Conservation (phyloP, 495 filamentous ascomycete species). For the Aspergillus ellipticus region DNA sequence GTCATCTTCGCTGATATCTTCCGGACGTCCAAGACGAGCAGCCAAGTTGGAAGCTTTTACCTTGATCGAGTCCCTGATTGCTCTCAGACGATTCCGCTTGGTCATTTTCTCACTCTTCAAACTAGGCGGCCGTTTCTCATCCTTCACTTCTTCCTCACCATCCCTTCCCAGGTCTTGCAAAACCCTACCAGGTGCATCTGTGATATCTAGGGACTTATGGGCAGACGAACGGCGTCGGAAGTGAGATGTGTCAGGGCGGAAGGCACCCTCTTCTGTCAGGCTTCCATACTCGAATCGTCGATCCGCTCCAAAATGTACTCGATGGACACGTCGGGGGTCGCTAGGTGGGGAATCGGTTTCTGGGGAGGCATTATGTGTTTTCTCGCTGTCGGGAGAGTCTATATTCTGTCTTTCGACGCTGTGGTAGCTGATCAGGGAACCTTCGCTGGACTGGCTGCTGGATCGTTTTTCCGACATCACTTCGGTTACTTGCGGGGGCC, state of each 20-base stretch:
- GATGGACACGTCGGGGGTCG: not conserved
- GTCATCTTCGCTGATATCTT: conserved; percentile 2
- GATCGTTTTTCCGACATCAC: not conserved
- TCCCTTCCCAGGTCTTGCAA: not conserved
- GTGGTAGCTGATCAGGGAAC: not conserved
- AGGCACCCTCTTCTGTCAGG: not conserved
- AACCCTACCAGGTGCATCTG: not conserved
- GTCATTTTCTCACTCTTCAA: not conserved
- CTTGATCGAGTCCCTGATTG: not conserved
- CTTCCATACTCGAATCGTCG: conserved; percentile 11
- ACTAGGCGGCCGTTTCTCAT: not conserved
- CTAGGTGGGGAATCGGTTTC: not conserved
- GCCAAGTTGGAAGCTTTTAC: not conserved
- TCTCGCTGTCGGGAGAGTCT: not conserved
- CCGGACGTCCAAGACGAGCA: conserved; percentile 8
- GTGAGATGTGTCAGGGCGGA: not conserved
- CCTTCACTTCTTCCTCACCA: not conserved
- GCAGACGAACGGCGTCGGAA: not conserved
- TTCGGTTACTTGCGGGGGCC: not conserved
- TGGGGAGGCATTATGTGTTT: not conserved
- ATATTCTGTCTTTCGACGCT: not conserved
- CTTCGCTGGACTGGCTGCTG: not conserved
- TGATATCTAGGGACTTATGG: conserved; percentile 8
- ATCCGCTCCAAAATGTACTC: conserved; percentile 13
- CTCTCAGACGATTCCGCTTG: not conserved